phyloP scores from a whole-genome alignment of 2,329 filamentous ascomycete species.

The Cryphonectria nitschkei region DNA sequence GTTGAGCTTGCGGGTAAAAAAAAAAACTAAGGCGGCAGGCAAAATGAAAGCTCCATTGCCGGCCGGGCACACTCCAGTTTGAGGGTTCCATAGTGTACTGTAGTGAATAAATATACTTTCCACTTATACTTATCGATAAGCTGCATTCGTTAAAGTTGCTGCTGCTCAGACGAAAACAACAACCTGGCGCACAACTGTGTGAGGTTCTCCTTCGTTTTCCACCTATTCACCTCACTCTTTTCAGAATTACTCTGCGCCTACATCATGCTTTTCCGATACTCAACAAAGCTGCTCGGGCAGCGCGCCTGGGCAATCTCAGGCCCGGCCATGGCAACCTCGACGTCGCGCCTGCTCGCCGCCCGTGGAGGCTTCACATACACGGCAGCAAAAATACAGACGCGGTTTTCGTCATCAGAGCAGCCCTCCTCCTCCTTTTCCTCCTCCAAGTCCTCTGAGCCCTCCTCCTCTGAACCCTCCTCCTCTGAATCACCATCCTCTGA shows the following conservation, averaged over 20 bases:
- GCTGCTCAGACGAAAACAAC: neutral
- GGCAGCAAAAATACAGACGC: neutral
- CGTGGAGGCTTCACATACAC: neutral
- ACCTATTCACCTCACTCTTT: neutral
- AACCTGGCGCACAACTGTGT: neutral
- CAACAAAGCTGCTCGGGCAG: neutral
- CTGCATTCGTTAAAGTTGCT: neutral
- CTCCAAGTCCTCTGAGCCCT: too few relatives aligned
- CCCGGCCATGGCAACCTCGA: neutral
- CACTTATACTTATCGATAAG: conserved; percentile 1
- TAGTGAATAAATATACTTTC: neutral
- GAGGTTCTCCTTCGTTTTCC: neutral
- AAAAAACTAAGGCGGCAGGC: conserved; percentile 26
- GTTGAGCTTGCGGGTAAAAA: neutral
- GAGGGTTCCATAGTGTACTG: neutral
- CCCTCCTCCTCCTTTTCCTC: neutral
- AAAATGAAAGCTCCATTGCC: conserved; percentile 2
- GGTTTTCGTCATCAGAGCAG: neutral
- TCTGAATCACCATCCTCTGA: neutral
- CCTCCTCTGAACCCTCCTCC: neutral
- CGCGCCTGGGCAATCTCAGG: neutral
- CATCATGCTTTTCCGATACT: neutral
- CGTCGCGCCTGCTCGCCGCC: conserved; percentile 1
- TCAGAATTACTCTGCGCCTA: neutral
- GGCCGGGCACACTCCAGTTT: conserved; percentile 3